Evolutionary conservation across 371 early-diverging fungal species (phyloP).

Genomic region (Gilbertella persicaria): DNA sequence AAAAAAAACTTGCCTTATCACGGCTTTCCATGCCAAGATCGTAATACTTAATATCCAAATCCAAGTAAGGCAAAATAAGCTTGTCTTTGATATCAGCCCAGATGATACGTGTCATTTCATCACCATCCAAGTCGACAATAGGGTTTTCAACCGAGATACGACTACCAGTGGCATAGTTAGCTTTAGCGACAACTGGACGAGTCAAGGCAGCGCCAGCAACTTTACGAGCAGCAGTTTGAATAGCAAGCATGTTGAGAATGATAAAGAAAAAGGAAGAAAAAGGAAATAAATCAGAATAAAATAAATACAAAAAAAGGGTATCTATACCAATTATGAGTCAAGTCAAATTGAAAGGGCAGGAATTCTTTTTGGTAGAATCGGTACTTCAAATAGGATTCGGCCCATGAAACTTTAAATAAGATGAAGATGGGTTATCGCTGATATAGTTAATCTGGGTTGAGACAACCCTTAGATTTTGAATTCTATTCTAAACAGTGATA

Average conservation of each 20-base stretch:
- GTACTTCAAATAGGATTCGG: too few species aligned
- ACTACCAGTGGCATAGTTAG: conserved; percentile 40
- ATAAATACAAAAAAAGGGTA: not conserved
- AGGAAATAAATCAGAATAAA: conserved; percentile 6
- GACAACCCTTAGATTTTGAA: too few species aligned
- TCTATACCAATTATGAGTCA: too few species aligned
- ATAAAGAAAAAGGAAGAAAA: conserved; percentile 2
- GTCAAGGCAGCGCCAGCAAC: conserved; percentile 15
- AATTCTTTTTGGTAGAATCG: too few species aligned
- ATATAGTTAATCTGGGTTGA: too few species aligned
- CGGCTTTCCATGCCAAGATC: conserved; percentile 92
- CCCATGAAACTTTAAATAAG: too few species aligned
- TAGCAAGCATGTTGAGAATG: conserved; percentile 17
- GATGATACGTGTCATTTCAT: conserved; percentile 98
- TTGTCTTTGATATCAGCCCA: conserved; percentile 94
- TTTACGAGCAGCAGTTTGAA: conserved; percentile 24
- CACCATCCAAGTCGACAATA: conserved; percentile 93
- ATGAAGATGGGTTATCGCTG: too few species aligned
- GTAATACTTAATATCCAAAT: conserved; percentile 89
- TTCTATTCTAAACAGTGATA: too few species aligned
- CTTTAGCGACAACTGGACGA: conserved; percentile 20
- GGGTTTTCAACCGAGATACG: conserved; percentile 79
- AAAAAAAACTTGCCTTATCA: conserved; percentile 62
- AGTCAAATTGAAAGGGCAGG: too few species aligned
- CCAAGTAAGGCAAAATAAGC: conserved; percentile 86